Conservation (phyloP, 805 yeast genomes). For the Debaryomyces castellii region DNA sequence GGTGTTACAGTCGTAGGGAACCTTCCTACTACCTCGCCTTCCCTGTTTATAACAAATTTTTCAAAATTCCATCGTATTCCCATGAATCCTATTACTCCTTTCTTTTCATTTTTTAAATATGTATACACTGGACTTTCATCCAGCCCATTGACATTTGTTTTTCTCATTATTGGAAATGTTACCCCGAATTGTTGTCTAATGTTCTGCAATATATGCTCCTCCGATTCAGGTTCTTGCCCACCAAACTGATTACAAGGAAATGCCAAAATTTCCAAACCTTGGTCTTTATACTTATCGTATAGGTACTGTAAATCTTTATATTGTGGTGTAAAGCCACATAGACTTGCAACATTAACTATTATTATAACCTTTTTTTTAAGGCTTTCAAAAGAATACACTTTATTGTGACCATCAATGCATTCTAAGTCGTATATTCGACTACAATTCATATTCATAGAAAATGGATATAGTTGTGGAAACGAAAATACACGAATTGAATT, state of each 20-base stretch:
- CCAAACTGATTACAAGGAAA: slow-evolving; percentile 94
- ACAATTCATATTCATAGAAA: background rate
- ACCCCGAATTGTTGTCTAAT: slow-evolving; percentile 26
- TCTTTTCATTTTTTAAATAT: slow-evolving; percentile 24
- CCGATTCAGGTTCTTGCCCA: slow-evolving; percentile 70
- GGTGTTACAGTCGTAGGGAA: slow-evolving; percentile 73
- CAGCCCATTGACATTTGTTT: slow-evolving; percentile 38
- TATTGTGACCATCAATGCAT: slow-evolving; percentile 61
- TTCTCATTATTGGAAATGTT: slow-evolving; percentile 37
- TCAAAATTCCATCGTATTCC: slow-evolving; percentile 78
- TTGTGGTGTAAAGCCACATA: slow-evolving; percentile 76
- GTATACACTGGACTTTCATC: slow-evolving; percentile 26
- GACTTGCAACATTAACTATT: slow-evolving; percentile 85
- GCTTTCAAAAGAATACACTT: slow-evolving; percentile 57
- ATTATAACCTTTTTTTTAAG: slow-evolving; percentile 79
- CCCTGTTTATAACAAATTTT: slow-evolving; percentile 59
- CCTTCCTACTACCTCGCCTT: slow-evolving; percentile 61
- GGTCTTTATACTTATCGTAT: slow-evolving; percentile 60
- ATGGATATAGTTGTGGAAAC: too few relatives aligned
- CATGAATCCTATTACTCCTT: slow-evolving; percentile 34
- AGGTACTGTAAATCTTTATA: slow-evolving; percentile 68
- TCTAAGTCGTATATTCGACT: slow-evolving; percentile 55
- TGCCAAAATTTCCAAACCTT: slow-evolving; percentile 69
- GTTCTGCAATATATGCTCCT: slow-evolving; percentile 26
- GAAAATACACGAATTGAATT: too few relatives aligned